Evolutionary conservation across 2,329 filamentous ascomycete species (phyloP), one percentile per base, ranked within the genome.

Genomic region (Xylariaceae sp.): DNA sequence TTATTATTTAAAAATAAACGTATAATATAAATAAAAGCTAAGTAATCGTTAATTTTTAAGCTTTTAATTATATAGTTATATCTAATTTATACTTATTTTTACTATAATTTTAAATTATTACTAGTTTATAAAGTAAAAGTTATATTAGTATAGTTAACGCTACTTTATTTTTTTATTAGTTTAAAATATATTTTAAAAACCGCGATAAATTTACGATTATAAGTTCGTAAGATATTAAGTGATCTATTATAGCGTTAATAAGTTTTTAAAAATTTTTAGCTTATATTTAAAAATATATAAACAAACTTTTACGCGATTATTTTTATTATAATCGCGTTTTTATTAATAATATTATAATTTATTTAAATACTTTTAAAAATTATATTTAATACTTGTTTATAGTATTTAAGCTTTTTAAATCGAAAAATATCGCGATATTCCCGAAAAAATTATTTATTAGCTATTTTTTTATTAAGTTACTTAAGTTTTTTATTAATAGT

Each of bases 331-430:
- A 29, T 17, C 17, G 17, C 4, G 17, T 14, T 31, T 46, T 46
- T 46, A 46, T 46, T 31, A 31, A 46, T 31, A 31, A 46, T 31
- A 46, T 46, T 4, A 31, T 46, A n/a, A 46, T 46, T 33, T 46
- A 29, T 33, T 46, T 17, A 31, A 46, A 46, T 7, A 19, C 6
- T 19, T 17, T 6, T 6, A 26, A 46, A 46, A 16, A 31, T 8
- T 31, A 46, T 17, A 17, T 46, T 46, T 17, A 29, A 31, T 46
- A 46, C n/a, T 46, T 46, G n/a, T 3, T 3, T 6, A 31, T 16
- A n/a, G 6, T 46, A 4, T 46, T 31, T n/a, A 46, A 26, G 12
- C 17, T 46, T 46, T 46, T 46, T 17, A 46, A 31, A n/a, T n/a
- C n/a, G n/a, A 46, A 46, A 46, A 46, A 46, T 19, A 31, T 31